Evolutionary conservation across 2,329 filamentous ascomycete genomes (phyloP), one percentile per base, ranked within the genome.

Genomic region (Claviceps sp.): DNA sequence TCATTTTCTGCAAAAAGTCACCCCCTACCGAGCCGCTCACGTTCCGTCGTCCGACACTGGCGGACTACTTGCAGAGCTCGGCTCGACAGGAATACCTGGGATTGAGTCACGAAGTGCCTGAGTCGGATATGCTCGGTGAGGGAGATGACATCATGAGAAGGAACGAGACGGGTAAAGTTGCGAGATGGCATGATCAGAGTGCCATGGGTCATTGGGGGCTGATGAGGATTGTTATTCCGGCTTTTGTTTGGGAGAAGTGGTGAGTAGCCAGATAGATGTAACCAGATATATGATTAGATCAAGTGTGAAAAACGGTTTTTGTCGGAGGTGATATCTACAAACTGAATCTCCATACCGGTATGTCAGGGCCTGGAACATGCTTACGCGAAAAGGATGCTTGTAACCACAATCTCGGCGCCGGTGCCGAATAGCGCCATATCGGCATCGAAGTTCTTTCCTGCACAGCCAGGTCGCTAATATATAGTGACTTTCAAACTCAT

Each of bases 201-300:
- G 90, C 90, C 0, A 64, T 86, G 50, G 86, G 86, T 9, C 93
- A 98, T 70, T 98, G 93, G 93, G 72, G 71, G 44, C 84, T 98
- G 47, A 98, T 98, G 89, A 80, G 93, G 62, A 79, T 72, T 1
- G 89, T 96, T 2, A 59, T 97, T 56, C 89, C 90, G 1, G 73
- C 73, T 52, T 70, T 71, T 13, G 79, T 97, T 26, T 98, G 93
- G 93, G 85, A 95, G 70, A 78, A 81, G 61, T 97, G 89, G 88
- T 95, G 37, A 51, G 11, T 18, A 2, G 7, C 7, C 9, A 34
- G 30, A 34, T 34, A 34, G 3, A 34, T 34, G 9, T 11, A 9
- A 11, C 2, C 8, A 34, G 4, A 34, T 48, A 11, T 30, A 34
- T 47, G 11, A 13, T 18, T 30, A 6, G 37, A 40, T 18, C 2